phyloP scores from a whole-genome alignment of 495 filamentous ascomycete species.

The Aspergillus ostianus region DNA sequence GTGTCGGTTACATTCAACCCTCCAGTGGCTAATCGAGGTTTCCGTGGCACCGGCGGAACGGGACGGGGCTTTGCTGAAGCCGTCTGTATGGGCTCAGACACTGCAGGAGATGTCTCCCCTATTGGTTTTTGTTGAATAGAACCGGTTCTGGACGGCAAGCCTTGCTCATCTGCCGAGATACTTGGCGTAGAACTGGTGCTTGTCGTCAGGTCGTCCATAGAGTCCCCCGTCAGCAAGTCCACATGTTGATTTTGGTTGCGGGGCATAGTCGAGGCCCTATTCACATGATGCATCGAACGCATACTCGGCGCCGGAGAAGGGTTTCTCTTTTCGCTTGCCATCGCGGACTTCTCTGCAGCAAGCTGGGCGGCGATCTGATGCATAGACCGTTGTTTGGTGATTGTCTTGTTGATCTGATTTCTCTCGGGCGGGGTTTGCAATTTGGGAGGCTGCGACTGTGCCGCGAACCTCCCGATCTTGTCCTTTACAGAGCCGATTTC shows the following conservation, averaged over 20 bases:
- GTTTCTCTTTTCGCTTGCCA: conserved; percentile 9
- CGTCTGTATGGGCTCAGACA: conserved; percentile 5
- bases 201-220: not conserved
- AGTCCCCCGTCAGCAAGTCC: not conserved
- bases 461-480: conserved; percentile 40
- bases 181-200: conserved; percentile 1
- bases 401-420: conserved; percentile 11
- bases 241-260: not conserved
- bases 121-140: conserved; percentile 14
- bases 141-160: conserved; percentile 1
- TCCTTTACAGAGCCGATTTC: conserved; percentile 43
- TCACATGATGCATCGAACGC: not conserved
- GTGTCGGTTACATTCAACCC: not conserved
- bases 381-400: conserved; percentile 22
- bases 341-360: conserved; percentile 33
- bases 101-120: not conserved
- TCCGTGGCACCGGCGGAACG: conserved; percentile 18
- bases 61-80: conserved; percentile 19
- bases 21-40: conserved; percentile 4
- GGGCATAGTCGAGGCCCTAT: not conserved
- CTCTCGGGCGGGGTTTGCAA: conserved; percentile 10
- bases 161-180: conserved; percentile 6
- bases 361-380: conserved; percentile 40
- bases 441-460: conserved; percentile 18
- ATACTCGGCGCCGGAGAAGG: conserved; percentile 6